phyloP scores from a whole-genome alignment of 2,329 filamentous ascomycete genomes.

The Aspergillus fructus region DNA sequence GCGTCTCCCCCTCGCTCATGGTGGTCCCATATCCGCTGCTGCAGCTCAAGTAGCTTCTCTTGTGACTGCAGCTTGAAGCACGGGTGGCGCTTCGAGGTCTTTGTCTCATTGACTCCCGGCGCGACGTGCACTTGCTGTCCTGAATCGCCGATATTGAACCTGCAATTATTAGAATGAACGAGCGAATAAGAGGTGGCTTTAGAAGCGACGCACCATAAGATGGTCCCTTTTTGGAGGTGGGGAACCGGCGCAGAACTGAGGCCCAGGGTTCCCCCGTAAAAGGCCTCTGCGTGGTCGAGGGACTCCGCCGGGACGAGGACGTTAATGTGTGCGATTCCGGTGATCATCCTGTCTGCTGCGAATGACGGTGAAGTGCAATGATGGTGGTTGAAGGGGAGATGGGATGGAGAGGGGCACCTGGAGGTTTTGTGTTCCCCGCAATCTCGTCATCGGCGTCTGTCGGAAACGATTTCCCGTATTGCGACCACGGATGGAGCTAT shows the following conservation, averaged over 20 bases:
- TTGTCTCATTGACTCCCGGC: conserved; percentile 41
- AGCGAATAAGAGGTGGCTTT: background rate
- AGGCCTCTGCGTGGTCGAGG: conserved; percentile 51
- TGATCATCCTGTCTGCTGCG: conserved; percentile 43
- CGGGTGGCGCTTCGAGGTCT: conserved; percentile 54
- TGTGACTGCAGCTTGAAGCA: conserved; percentile 56
- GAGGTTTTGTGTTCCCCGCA: no score
- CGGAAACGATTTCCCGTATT: background rate
- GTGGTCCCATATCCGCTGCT: conserved; percentile 54
- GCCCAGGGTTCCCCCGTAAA: conserved; percentile 59
- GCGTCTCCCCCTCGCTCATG: conserved; percentile 47
- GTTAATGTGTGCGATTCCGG: conserved; percentile 58
- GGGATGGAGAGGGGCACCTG: background rate
- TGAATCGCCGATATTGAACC: conserved; percentile 53
- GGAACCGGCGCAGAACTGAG: conserved; percentile 56
- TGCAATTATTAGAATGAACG: conserved; percentile 19
- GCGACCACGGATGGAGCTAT: background rate
- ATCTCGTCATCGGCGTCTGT: background rate
- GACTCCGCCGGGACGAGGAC: conserved; percentile 57
- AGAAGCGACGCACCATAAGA: conserved; percentile 52
- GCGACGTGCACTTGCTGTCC: conserved; percentile 60
- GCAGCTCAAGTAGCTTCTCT: conserved; percentile 51
- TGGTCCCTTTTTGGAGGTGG: conserved; percentile 47
- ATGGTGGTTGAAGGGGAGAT: background rate
- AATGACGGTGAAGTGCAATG: no score